Evolutionary conservation across 306 rosid species (phyloP), one percentile per base, ranked within the genome.

Genomic region (Inga leiocalycina): DNA sequence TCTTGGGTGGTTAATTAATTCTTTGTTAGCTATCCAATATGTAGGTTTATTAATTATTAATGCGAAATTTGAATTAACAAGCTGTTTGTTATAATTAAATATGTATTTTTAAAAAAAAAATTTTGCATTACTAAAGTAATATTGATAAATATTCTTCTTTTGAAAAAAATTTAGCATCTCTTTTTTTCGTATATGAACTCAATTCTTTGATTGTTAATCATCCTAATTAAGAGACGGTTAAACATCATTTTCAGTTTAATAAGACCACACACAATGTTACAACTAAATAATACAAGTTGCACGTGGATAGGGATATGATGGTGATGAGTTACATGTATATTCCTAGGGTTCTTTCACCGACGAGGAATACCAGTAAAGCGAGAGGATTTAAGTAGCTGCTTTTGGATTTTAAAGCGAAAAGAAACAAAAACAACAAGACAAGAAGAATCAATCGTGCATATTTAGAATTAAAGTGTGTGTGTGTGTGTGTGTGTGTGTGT

Each of bases 391-490:
- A 24, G 37, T 27, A n/a, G 39, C 15, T n/a, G 56, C 76, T 71
- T 44, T 71, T 11, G 35, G n/a, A 44, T 44, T 71, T 44, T 45
- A 45, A 72, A 22, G 57, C 46, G 57, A 71, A 45, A 72, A 71
- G 35, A 43, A 27, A 22, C 13, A 45, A 12, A 71, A 72, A 45
- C 19, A 11, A 22, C 1, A 45, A 72, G 57, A 72, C 76, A 72
- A 13, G 76, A 72, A 22, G 76, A 72, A 72, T 72, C 76, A 45
- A 45, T 72, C 76, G 41, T 72, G 76, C 59, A 72, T 45, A 71
- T 22, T 71, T 71, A 71, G 39, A 71, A 12, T 46, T 24, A 71
- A 71, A 71, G 59, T 46, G 30, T 27, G 30, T 27, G 30, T 27
- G 30, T 27, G 30, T 27, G 30, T 27, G 30, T 27, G 30, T 27